Evolutionary conservation across 2,329 filamentous ascomycete species (phyloP), one percentile per base, ranked within the genome.

Genomic region (Neonectria hederae): DNA sequence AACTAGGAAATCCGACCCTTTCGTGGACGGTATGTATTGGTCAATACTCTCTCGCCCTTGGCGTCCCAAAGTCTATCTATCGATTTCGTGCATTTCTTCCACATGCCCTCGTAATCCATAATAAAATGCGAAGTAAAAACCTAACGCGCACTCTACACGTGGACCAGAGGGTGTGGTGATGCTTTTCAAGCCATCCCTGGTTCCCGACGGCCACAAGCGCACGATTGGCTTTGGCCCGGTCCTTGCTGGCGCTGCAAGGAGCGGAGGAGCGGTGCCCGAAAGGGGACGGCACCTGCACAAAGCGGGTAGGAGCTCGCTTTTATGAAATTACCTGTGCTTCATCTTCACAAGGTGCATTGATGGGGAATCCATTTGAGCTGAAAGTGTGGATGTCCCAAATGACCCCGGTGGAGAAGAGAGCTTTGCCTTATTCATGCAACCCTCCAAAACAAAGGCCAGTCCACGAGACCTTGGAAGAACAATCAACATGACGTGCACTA

Each of bases 401-500:
- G 28, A 9, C 28, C 8, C 40, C 56, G 14, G 21, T 57, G 38
- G n/a, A 48, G 59, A 45, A 28, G n/a, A 48, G 59, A 45, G 53
- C 30, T 51, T 62, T 54, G 43, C 54, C 59, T 26, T 26, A 19
- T 54, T 59, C 61, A 63, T 63, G 61, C 61, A 52, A 55, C 55
- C 55, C 35, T 59, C 43, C 21, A 54, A 63, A 63, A 63, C 61
- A 19, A 53, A 19, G 14, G 24, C 38, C 17, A 28, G 56, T 11
- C 46, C 46, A 59, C 45, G 51, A 55, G 54, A 51, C 51, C 35
- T 30, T 55, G 55, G 54, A 55, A 58, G 32, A 2, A 49, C 35
- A 63, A 63, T 63, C 14, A 59, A 63, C n/a, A 54, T 63, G 61
- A 63, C 52, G 61, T 53, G 51, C 55, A 59, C 61, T 63, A 63